Evolutionary conservation across 2,329 filamentous ascomycete species (phyloP), one percentile per base, ranked within the genome.

Genomic region (Neodidymelliopsis sp.): DNA sequence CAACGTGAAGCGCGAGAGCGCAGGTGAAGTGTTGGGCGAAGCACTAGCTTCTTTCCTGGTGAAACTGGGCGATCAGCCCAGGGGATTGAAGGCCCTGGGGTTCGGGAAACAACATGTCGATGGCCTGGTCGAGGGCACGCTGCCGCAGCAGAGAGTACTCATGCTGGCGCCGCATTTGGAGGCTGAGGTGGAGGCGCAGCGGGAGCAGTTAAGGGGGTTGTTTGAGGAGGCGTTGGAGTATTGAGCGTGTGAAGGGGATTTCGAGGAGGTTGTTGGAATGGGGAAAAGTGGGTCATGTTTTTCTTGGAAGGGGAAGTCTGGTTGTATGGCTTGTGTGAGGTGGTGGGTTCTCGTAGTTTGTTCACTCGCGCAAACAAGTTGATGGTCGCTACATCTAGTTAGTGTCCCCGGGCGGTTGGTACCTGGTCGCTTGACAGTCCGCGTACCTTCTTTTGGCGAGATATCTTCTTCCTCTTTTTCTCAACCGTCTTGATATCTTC

Each of bases 91-190:
- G 75, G 85, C 83, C 27, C 75, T 99, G 10, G 95, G 94, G 0
- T 99, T 97, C 67, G 81, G 81, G 42, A 76, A 74, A 12, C 83
- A 84, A 28, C 84, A 97, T 75, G 79, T 99, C 13, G 90, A 95
- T 56, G 84, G 79, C 8, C 77, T 99, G 55, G 91, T 99, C 1
- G 93, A 97, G 74, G 95, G 94, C 1, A 99, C 94, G 0, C 86
- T 99, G 54, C 94, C 94, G 4, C 94, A 99, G 77, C 85, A 85
- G 46, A 81, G 94, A 58, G 95, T 99, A 45, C 72, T 99, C 66
- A 94, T 92, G 87, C 76, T 99, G 54, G 94, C 94, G 22, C 95
- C 94, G 0, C 91, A 84, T 19, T 73, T 99, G 53, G 78, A 79
- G 36, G 77, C 67, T 53, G 74, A 79, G 44, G 60, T 75, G 10